Percentiles rank a stretch among this genome's conserved stretches.
Conservation (phyloP, 2,329 filamentous ascomycete genomes). For the Curvularia verruculosa region DNA sequence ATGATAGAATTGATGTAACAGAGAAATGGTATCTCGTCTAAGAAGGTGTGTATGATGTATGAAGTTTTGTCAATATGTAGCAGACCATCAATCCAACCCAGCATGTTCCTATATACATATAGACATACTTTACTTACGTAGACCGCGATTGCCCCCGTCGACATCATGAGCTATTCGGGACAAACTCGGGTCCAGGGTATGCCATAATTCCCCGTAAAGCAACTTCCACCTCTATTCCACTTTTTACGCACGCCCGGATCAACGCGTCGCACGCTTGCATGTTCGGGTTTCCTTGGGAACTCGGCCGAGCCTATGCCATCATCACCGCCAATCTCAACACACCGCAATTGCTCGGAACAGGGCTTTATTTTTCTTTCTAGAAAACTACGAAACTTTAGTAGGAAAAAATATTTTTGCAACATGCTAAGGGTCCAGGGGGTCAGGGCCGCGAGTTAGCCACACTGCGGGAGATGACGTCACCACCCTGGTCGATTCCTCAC, state of each 20-base stretch:
- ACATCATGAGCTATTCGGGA: background rate
- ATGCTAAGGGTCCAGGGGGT: background rate
- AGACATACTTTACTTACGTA: background rate
- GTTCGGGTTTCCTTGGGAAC: background rate
- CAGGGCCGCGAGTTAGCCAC: background rate
- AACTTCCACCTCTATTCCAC: background rate
- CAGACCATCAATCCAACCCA: background rate
- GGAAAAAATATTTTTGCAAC: background rate
- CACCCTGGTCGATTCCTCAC: no score
- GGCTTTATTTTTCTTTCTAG: background rate
- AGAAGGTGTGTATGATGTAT: background rate
- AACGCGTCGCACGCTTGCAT: background rate
- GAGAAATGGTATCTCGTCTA: background rate
- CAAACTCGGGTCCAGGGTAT: background rate
- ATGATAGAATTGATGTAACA: background rate
- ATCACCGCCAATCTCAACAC: background rate
- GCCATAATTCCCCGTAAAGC: background rate
- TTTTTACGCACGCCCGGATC: background rate
- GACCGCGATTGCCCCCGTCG: background rate
- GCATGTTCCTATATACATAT: constrained; percentile 1
- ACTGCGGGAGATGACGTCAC: background rate
- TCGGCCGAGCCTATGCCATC: constrained; percentile 1
- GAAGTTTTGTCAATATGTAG: background rate
- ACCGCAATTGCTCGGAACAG: background rate
- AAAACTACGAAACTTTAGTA: background rate